These are phyloP conservation scores for Saprolegnia parasitica DNA, from an alignment of 352 stramenopile species.

Conservation along the genomic window DNA sequence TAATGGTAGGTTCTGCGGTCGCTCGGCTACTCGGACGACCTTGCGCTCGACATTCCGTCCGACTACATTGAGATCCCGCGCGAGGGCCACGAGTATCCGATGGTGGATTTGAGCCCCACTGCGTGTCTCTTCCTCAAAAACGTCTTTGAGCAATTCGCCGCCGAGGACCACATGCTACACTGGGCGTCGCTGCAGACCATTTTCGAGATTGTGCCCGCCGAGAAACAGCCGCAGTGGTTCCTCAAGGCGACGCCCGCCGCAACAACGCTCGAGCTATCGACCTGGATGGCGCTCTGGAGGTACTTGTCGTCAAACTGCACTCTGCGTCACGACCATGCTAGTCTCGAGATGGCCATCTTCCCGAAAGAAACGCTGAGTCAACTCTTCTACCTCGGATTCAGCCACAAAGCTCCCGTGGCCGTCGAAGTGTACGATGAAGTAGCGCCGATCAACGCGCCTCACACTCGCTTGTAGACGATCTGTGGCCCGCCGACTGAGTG, in stretches of 20 bases:
- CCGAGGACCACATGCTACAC: conserved; percentile 71
- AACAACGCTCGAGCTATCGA: conserved; percentile 53
- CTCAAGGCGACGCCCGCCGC: conserved; percentile 31
- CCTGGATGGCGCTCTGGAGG: conserved; percentile 48
- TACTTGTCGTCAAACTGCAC: conserved; percentile 52
- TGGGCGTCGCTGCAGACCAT: conserved; percentile 67
- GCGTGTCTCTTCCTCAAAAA: conserved; percentile 67
- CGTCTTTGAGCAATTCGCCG: conserved; percentile 74
- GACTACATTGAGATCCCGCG: conserved; percentile 52
- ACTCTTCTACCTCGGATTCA: conserved; percentile 79
- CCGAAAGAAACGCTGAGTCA: conserved; percentile 66
- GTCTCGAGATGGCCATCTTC: conserved; percentile 59
- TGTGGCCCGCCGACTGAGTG: not conserved
- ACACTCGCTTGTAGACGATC: conserved; percentile 24
- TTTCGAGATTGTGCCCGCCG: conserved; percentile 73
- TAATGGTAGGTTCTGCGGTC: conserved; percentile 56
- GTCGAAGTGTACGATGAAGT: conserved; percentile 59
- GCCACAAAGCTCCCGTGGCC: conserved; percentile 59
- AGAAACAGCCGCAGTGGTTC: conserved; percentile 59
- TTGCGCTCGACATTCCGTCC: conserved; percentile 68
- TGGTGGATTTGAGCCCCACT: conserved; percentile 63
- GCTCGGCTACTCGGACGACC: conserved; percentile 76
- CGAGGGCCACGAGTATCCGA: conserved; percentile 58
- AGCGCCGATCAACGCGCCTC: conserved; percentile 26
- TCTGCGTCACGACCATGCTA: conserved; percentile 42